phyloP scores from a whole-genome alignment of 192 early-diverging fungal genomes.

The Podila clonocystis region DNA sequence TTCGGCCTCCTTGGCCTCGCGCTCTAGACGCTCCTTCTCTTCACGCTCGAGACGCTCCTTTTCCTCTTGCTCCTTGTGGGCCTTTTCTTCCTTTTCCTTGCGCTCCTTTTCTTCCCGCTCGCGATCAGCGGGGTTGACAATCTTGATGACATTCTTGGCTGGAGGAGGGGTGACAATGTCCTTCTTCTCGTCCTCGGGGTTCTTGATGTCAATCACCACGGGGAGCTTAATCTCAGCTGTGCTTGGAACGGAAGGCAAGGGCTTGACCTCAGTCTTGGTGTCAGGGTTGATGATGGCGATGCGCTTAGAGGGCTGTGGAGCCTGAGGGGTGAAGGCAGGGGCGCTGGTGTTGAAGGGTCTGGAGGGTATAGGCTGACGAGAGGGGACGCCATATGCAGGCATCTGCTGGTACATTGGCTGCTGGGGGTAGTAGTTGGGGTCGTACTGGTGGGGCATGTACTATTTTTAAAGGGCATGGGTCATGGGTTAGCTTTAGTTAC shows the following conservation, averaged over 20 bases:
- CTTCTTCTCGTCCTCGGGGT: slow-evolving; percentile 46
- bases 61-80: slow-evolving; percentile 39
- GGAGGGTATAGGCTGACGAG: slow-evolving; percentile 40
- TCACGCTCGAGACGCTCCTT: slow-evolving; percentile 49
- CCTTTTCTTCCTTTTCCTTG: slow-evolving; percentile 58
- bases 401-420: slow-evolving; percentile 44
- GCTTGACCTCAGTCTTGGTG: slow-evolving; percentile 75
- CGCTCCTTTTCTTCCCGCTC: slow-evolving; percentile 56
- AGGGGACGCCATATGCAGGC: slow-evolving; percentile 40
- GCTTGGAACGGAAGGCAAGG: slow-evolving; percentile 51
- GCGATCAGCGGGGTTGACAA: slow-evolving; percentile 62
- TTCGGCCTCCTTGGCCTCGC: slow-evolving; percentile 41
- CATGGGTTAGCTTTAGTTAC: neutral
- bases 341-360: slow-evolving; percentile 17
- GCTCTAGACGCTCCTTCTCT: slow-evolving; percentile 42
- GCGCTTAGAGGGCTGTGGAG: slow-evolving; percentile 57
- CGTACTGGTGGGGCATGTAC: slow-evolving; percentile 25
- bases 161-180: slow-evolving; percentile 40
- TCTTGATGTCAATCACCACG: slow-evolving; percentile 30
- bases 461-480: slow-evolving; percentile 5
- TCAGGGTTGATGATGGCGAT: slow-evolving; percentile 83
- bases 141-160: slow-evolving; percentile 51
- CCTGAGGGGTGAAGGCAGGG: slow-evolving; percentile 34
- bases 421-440: slow-evolving; percentile 22
- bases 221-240: slow-evolving; percentile 27